Evolutionary conservation across 2,329 filamentous ascomycete genomes (phyloP).

Genomic region (Colletotrichum shisoi): DNA sequence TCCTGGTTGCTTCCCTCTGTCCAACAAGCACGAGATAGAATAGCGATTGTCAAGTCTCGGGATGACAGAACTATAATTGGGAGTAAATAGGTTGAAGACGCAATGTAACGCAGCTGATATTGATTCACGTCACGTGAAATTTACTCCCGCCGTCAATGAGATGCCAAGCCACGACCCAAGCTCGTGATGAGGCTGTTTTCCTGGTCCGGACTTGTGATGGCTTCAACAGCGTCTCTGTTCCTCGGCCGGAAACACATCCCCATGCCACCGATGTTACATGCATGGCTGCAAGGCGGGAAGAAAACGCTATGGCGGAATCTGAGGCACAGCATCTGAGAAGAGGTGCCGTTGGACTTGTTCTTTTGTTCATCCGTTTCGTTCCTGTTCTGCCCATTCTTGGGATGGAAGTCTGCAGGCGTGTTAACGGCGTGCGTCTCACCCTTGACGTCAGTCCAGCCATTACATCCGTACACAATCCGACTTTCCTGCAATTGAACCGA

Average conservation of each 20-base stretch:
- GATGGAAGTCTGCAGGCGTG: neutral
- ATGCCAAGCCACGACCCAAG: neutral
- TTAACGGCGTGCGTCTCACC: neutral
- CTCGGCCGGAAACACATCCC: neutral
- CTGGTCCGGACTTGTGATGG: too few species aligned
- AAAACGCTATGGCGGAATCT: neutral
- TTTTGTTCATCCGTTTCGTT: neutral
- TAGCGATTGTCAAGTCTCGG: constrained; percentile 6
- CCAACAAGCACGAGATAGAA: constrained; percentile 1
- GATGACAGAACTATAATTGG: constrained; percentile 33
- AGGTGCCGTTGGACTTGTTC: constrained; percentile 5
- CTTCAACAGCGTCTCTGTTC: neutral
- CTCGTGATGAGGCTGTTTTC: too few species aligned
- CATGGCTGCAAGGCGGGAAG: neutral
- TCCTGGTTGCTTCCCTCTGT: constrained; percentile 8
- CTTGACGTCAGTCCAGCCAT: neutral
- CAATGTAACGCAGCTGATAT: neutral
- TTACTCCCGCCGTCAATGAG: neutral
- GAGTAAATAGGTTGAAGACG: constrained; percentile 14
- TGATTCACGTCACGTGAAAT: neutral
- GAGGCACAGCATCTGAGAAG: neutral
- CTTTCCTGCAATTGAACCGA: neutral
- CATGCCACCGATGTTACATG: too few species aligned
- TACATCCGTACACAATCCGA: neutral
- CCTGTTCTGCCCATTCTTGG: neutral